Evolutionary conservation across 495 filamentous ascomycete genomes (phyloP), one percentile per base, ranked within the genome.

Genomic region (Penicillium maclennaniae): DNA sequence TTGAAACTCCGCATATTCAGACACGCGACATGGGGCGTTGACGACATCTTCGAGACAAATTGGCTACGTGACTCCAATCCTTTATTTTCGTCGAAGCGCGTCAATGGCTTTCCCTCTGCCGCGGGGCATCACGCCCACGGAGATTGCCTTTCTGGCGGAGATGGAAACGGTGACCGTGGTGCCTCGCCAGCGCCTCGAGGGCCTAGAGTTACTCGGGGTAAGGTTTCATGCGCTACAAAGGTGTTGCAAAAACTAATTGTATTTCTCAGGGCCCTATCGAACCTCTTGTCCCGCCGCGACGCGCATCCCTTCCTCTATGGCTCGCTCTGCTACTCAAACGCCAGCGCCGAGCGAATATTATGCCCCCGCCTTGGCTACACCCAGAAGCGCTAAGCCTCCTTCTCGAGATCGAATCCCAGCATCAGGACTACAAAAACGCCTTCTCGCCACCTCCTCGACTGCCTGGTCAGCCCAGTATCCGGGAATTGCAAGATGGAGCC

Each of bases 271-370:
- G 93, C 42, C 79, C 83, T 55, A 84, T 89, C 31, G 83, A 85
- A 28, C 69, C 81, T 40, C 83, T 98, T 43, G 79, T 79, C 26
- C 93, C 93, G 8, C 92, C 93, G 0, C 86, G 91, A 57, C 85
- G 91, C 59, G 80, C 86, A 51, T 70, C 85, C 26, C 68, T 97
- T 40, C 93, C 93, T 14, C 84, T 97, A 64, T 97, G 95, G 95
- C 87, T 97, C 43, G 93, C 95, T n/a, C 82, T 97, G 45, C 86
- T 97, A 49, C 86, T 98, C 47, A 97, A 98, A 72, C 89, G 91
- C 55, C 95, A 98, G 75, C 83, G 87, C 31, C 85, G 92, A 63
- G 92, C 91, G 66, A 95, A 96, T 73, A 97, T 97, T 67, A 72
- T 91, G 38, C 88, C 93, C 0, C 93, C 93, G 0, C 69, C 87